Base-by-base conservation (phyloP, 768 basidiomycete species). In the Hypholoma sublateritium region DNA sequence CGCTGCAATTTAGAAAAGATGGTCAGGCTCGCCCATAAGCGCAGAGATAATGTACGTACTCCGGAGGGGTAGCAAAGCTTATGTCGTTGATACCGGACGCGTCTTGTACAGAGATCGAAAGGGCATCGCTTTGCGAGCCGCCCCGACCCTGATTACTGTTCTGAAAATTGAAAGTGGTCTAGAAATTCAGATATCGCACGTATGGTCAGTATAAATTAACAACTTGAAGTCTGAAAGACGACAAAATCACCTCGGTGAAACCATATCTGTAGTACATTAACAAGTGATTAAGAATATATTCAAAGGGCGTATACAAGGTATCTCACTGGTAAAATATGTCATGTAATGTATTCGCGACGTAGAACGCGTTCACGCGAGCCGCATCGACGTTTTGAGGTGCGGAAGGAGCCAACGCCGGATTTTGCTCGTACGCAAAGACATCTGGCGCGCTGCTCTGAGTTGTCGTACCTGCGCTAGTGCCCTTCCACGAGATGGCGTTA, bases 91-190 rank as follows among this genome's bases (percentile, higher is more conserved):
- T 71, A 4, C 79, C 79, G 6, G 73, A 72, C 5, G 73, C 65
- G 58, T 83, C 81, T 67, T 86, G 83, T 5, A 84, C 79, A 17
- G 78, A 81, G 36, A 79, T 69, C 36, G 76, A 76, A 32, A 87
- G 80, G 7, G 76, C 76, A 64, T 87, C 84, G 50, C 73, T 76
- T 25, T 74, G 82, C 46, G 60, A 59, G 5, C 84, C 84, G 11
- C 83, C 83, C 53, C 78, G 74, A 14, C 73, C 77, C 59, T 80
- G 80, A 72, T 86, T 87, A 68, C 79, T 73, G 17, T 71, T 73
- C 66, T 87, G 85, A 79, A 87, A 74, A 54, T 74, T 74, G 62
- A 65, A 72, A 0, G 67, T 69, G n/a, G 53, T 59, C 70, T 50
- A 32, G 5, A 9, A 9, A 21, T 7, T 9, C 4, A 50, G n/a